Evolutionary conservation across 768 basidiomycete species (phyloP).

Genomic region (Kwoniella pini): DNA sequence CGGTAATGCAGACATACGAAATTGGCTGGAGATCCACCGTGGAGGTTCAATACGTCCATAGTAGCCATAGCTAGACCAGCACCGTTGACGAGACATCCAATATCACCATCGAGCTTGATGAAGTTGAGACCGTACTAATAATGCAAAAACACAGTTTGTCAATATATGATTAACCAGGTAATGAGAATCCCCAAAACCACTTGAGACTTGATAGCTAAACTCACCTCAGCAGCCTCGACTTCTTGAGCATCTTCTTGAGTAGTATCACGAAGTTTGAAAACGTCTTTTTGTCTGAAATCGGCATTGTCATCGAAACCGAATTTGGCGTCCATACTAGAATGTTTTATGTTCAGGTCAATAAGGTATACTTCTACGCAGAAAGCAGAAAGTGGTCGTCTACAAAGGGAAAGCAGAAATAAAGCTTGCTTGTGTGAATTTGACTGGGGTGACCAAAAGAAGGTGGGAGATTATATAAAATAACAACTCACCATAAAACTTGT

Average conservation of each 20-base stretch:
- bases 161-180: background rate
- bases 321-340: constrained; percentile 94
- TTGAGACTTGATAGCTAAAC: background rate
- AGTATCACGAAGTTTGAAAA: constrained; percentile 85
- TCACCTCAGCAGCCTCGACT: constrained; percentile 85
- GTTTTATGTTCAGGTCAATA: background rate
- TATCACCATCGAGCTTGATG: constrained; percentile 96
- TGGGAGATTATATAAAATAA: constrained; percentile 5
- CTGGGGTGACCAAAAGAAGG: too few relatives aligned
- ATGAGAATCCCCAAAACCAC: background rate
- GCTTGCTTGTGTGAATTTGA: too few relatives aligned
- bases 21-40: constrained; percentile 94
- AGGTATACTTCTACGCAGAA: background rate
- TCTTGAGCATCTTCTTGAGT: constrained; percentile 96
- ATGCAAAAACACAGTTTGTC: background rate
- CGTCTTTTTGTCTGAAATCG: constrained; percentile 90
- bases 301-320: constrained; percentile 99
- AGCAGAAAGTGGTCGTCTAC: background rate
- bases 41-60: constrained; percentile 96
- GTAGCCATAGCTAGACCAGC: constrained; percentile 99
- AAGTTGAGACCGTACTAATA: constrained; percentile 80
- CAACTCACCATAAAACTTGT: constrained; percentile 80
- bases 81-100: constrained; percentile 97
- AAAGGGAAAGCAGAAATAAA: background rate
- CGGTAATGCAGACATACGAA: constrained; percentile 59